Evolutionary conservation across 2,329 filamentous ascomycete species (phyloP).

Genomic region (Colletotrichum siamense): DNA sequence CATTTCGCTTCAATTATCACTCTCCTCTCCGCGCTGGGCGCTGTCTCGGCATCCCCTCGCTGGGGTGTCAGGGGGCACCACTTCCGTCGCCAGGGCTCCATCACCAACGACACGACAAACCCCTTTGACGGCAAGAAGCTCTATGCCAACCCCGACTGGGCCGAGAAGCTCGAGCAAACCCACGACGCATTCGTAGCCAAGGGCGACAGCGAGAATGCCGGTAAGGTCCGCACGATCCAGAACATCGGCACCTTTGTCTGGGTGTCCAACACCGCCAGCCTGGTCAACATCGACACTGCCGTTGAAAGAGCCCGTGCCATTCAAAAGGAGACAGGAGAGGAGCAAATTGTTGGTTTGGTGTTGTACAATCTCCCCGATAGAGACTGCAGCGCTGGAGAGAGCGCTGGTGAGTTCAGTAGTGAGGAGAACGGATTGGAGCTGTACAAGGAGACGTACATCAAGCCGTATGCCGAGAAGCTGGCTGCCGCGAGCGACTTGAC

Average conservation of each 20-base stretch:
- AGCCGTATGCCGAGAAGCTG: constrained; percentile 42
- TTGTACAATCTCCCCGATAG: constrained; percentile 51
- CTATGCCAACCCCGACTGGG: constrained; percentile 51
- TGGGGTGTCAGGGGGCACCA: neutral
- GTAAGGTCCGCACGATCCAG: constrained; percentile 42
- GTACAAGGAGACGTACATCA: constrained; percentile 46
- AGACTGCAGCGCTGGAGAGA: constrained; percentile 50
- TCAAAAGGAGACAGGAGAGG: constrained; percentile 37
- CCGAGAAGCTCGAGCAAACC: constrained; percentile 45
- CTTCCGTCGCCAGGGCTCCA: neutral
- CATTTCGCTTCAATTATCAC: constrained; percentile 19
- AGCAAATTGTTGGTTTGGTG: constrained; percentile 47
- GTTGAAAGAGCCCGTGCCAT: constrained; percentile 40
- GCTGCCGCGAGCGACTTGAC: constrained; percentile 40
- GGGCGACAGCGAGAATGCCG: constrained; percentile 42
- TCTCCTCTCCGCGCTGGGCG: constrained; percentile 12
- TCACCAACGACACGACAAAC: constrained; percentile 28
- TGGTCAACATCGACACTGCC: constrained; percentile 43
- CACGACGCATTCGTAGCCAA: constrained; percentile 37
- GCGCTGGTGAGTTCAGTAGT: constrained; percentile 43
- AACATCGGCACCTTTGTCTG: constrained; percentile 47
- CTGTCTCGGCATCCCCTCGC: constrained; percentile 20
- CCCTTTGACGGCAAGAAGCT: constrained; percentile 54
- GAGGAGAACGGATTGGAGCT: constrained; percentile 39
- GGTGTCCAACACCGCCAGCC: constrained; percentile 41